Evolutionary conservation across 805 yeast genomes (phyloP), one percentile per base, ranked within the genome.

Genomic region (Millerozyma miso): DNA sequence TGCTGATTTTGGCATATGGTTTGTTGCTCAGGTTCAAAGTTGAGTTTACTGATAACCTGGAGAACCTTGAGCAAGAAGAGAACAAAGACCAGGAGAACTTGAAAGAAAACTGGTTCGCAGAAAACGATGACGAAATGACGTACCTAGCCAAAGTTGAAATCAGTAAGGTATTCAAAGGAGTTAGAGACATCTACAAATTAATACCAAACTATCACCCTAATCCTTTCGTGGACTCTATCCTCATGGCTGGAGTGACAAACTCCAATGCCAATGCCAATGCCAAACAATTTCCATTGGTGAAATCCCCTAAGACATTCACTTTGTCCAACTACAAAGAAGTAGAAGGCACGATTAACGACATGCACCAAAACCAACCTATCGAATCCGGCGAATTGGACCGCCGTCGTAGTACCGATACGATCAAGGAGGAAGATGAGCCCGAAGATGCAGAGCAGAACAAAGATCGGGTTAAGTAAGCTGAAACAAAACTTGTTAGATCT

Each of bases 1-100:
- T 76, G 33, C 55, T 65, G 29, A 65, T 68, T 40, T 60, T 77
- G 35, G 77, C 73, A n/a, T 64, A 63, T 49, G 80, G 76, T 0
- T 67, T 76, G 44, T 70, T 67, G 43, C 58, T 74, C 44, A 63
- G 80, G 46, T 66, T 63, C 40, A 73, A 23, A 10, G 6, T 10
- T 10, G 29, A 23, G 10, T 23, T 10, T 23, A 10, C 10, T 23
- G 29, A 23, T 10, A 7, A 6, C 10, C 29, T 7, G 10, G 10
- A 23, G 29, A 23, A 72, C 42, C 56, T 68, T 45, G 71, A 69
- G 45, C 46, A 39, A 13, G 41, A 41, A 31, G 43, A 40, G 31
- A 32, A 17, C 13, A 45, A 42, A 39, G 41, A 39, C 40, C 20
- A 40, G n/a, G 51, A 51, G n/a, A 54, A 49, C 14, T 19, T 33